Conservation (phyloP, 371 early-diverging fungal species). For the Haplosporangium sp. region DNA sequence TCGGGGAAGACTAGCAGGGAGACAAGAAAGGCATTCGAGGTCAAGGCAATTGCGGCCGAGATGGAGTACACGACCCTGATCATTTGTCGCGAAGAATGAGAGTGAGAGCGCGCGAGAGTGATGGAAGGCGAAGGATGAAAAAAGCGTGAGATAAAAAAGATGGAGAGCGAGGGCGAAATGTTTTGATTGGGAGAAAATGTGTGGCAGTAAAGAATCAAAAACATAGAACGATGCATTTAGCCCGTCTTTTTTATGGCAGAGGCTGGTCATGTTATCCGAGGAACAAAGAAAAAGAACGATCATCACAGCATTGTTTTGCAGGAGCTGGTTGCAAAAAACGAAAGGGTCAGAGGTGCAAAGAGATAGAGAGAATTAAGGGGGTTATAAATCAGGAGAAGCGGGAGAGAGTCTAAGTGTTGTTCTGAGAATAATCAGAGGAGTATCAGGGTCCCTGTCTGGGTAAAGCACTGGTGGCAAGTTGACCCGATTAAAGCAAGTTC, state of each 20-base stretch:
- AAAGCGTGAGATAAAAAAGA: neutral
- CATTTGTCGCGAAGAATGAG: slow-evolving; percentile 2
- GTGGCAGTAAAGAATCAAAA: neutral
- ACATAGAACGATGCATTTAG: too few relatives aligned
- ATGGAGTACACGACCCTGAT: slow-evolving; percentile 32
- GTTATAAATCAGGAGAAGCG: too few relatives aligned
- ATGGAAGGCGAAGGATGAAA: neutral
- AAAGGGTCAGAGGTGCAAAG: too few relatives aligned
- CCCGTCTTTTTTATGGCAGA: too few relatives aligned
- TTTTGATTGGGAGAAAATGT: neutral
- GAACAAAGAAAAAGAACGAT: too few relatives aligned
- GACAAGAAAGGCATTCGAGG: slow-evolving; percentile 53
- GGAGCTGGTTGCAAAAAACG: too few relatives aligned
- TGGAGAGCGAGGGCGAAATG: neutral
- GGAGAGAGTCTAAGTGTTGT: neutral
- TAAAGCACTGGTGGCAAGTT: too few relatives aligned
- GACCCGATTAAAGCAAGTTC: too few relatives aligned
- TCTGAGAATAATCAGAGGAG: neutral
- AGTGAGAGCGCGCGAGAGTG: neutral
- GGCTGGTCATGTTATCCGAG: too few relatives aligned
- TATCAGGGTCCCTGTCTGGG: too few relatives aligned
- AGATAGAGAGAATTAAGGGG: too few relatives aligned
- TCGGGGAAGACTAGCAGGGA: slow-evolving; percentile 42
- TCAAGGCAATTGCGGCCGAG: slow-evolving; percentile 42
- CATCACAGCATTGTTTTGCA: too few relatives aligned